Base-by-base conservation (phyloP, 2,329 filamentous ascomycete genomes). In the Endocalyx cinctus region DNA sequence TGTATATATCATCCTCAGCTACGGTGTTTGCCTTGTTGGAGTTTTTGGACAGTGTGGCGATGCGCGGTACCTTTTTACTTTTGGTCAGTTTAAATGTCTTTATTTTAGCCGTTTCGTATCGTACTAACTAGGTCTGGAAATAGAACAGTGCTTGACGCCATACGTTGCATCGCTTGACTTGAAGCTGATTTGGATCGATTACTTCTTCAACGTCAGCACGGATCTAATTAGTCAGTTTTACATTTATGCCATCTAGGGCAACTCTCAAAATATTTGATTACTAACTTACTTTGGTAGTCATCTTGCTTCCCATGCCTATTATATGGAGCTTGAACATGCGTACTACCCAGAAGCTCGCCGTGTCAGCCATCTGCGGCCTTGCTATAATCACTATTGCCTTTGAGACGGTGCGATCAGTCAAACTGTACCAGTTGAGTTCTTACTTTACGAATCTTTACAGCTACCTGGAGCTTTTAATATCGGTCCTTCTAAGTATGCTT, bases 21-120 rank as follows among this genome's bases (percentile, higher is more conserved):
- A 43, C 25, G 42, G 38, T 4, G 27, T 34, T 5, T 43, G 38
- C 35, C 40, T 47, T 8, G 37, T 42, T 12, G 37, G 38, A 6
- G 45, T 47, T n/a, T 47, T 27, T 17, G 45, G 36, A 8, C 36
- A 45, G 15, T 47, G 45, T n/a, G 45, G 45, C 13, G 17, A 28
- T n/a, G 30, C 28, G 19, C 31, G 22, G 3, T 26, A 47, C 14
- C 15, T 47, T 16, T 42, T 45, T n/a, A 23, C 20, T 23, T 23
- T 8, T 23, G 20, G 20, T 23, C 8, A 23, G 20, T 23, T n/a
- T 23, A 8, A 23, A 23, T n/a, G 20, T n/a, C 20, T 23, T 23
- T 23, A n/a, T n/a, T n/a, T 23, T n/a, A 23, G 20, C n/a, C n/a
- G 8, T n/a, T 8, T 23, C n/a, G 20, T 23, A 23, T n/a, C n/a